phyloP scores from a whole-genome alignment of 164 flowering plant genomes.

The Litsea cubeba region DNA sequence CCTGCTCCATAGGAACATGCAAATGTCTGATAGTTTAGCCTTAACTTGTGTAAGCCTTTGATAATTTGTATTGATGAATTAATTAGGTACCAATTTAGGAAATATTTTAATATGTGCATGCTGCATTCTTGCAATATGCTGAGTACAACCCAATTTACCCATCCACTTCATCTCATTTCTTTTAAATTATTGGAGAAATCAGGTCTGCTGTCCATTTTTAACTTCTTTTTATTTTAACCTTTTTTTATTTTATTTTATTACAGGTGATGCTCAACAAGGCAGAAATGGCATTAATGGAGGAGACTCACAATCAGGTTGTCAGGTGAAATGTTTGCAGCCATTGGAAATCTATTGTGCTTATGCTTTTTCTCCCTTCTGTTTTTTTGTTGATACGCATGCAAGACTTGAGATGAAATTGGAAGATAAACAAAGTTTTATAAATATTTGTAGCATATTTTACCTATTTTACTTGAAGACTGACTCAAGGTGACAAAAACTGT shows the following conservation, averaged over 20 bases:
- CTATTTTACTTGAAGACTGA: too few species aligned
- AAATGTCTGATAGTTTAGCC: background rate
- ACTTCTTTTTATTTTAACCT: background rate
- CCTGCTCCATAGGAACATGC: background rate
- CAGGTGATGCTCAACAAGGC: slow-evolving; percentile 22
- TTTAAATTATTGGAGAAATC: background rate
- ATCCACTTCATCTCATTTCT: background rate
- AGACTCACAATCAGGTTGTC: slow-evolving; percentile 10
- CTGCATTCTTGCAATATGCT: background rate
- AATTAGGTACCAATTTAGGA: background rate
- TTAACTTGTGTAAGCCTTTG: background rate
- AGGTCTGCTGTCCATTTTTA: background rate
- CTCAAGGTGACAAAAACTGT: too few species aligned
- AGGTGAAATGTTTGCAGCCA: slow-evolving; percentile 8
- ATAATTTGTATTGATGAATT: background rate
- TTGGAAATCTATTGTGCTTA: background rate
- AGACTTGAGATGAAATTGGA: too few species aligned
- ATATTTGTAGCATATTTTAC: too few species aligned
- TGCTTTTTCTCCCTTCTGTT: background rate
- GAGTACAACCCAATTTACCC: background rate
- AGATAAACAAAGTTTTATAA: too few species aligned
- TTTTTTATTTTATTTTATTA: slow-evolving; percentile 5
- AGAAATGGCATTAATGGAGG: slow-evolving; percentile 11
- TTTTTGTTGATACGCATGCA: too few species aligned
- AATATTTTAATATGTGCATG: background rate